phyloP scores from a whole-genome alignment of 805 yeast genomes.

The Cyberlindnera suaveolens region DNA sequence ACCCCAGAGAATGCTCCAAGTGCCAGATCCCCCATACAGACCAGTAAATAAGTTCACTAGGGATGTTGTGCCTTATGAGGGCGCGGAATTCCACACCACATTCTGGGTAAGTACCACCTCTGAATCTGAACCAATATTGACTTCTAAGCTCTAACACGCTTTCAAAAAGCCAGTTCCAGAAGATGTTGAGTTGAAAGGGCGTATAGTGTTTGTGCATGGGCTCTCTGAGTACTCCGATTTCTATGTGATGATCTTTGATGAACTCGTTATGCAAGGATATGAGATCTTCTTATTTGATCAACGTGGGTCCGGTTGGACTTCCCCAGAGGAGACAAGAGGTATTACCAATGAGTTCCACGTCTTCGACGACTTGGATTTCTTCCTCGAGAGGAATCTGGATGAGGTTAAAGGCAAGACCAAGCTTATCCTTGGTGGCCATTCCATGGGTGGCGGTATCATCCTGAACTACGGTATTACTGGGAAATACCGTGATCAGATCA shows the following conservation, averaged over 20 bases:
- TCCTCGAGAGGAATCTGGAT: conserved; percentile 40
- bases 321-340: conserved; percentile 48
- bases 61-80: too few relatives aligned
- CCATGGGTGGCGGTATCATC: conserved; percentile 77
- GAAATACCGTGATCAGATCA: conserved; percentile 37
- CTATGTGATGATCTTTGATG: conserved; percentile 49
- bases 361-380: conserved; percentile 53
- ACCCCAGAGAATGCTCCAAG: too few relatives aligned
- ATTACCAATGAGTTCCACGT: conserved; percentile 49
- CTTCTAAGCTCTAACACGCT: not conserved
- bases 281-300: conserved; percentile 69
- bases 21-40: too few relatives aligned
- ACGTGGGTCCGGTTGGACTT: conserved; percentile 68
- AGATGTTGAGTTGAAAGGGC: conserved; percentile 36
- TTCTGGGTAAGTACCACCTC: conserved; percentile 13
- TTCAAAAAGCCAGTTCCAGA: conserved; percentile 26
- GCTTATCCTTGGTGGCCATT: conserved; percentile 57
- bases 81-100: conserved; percentile 31
- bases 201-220: conserved; percentile 63
- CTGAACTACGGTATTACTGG: conserved; percentile 60
- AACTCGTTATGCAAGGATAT: conserved; percentile 45
- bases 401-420: conserved; percentile 29
- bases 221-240: conserved; percentile 52
- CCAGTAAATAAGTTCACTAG: too few relatives aligned
- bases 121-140: not conserved